Percentiles rank a stretch among this genome's conserved stretches.
phyloP scores from a whole-genome alignment of 2,329 filamentous ascomycete species.

The Aspergillus hortae region DNA sequence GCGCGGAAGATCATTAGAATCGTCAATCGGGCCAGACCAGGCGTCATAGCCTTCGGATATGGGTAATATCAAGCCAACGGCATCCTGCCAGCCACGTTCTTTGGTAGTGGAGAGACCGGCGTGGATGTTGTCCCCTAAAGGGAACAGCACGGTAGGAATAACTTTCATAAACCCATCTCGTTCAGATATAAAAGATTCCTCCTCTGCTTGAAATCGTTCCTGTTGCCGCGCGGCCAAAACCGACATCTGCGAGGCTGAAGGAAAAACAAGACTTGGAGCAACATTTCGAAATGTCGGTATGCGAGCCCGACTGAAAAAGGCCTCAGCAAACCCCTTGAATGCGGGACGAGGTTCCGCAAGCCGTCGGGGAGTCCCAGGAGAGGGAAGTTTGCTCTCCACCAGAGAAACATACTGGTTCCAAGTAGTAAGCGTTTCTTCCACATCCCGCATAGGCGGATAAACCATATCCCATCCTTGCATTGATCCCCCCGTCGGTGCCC shows the following conservation, averaged over 20 bases:
- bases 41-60: not conserved
- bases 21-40: not conserved
- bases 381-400: not conserved
- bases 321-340: not conserved
- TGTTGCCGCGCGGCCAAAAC: not conserved
- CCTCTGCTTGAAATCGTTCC: not conserved
- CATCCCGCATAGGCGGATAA: not conserved
- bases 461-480: not conserved
- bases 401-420: constrained; percentile 1
- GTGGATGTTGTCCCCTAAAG: not conserved
- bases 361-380: not conserved
- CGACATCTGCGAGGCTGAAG: not conserved
- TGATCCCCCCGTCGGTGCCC: not conserved
- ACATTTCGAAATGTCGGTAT: not conserved
- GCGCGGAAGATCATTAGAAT: not conserved
- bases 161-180: not conserved
- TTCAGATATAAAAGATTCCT: not conserved
- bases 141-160: not conserved
- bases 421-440: not conserved
- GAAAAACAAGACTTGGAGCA: not conserved
- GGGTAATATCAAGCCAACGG: not conserved
- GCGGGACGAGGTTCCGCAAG: not conserved
- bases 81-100: not conserved
- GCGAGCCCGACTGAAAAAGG: not conserved
- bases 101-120: not conserved